phyloP scores from a whole-genome alignment of 805 yeast species.

The Candida awuae region DNA sequence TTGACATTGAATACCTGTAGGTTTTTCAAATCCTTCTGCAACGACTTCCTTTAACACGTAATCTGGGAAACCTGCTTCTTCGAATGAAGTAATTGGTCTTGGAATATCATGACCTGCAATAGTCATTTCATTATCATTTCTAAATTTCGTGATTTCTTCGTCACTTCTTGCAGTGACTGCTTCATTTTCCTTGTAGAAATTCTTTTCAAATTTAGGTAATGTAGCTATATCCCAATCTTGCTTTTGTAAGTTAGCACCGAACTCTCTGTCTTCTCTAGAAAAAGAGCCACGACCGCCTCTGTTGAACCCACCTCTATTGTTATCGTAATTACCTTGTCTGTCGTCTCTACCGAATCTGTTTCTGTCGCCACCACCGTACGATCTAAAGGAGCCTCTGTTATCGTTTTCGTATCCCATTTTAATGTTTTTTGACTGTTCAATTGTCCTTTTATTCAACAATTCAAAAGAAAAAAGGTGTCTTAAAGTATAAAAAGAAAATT shows the following conservation, averaged over 20 bases:
- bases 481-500: slow-evolving; percentile 5
- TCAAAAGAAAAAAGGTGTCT: neutral
- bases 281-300: slow-evolving; percentile 31
- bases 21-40: slow-evolving; percentile 85
- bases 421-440: neutral
- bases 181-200: slow-evolving; percentile 85
- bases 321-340: slow-evolving; percentile 26
- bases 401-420: slow-evolving; percentile 38
- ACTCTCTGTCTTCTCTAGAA: slow-evolving; percentile 35
- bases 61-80: slow-evolving; percentile 97
- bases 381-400: slow-evolving; percentile 27
- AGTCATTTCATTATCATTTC: slow-evolving; percentile 81
- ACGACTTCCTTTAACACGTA: slow-evolving; percentile 85
- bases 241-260: slow-evolving; percentile 50
- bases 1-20: slow-evolving; percentile 97
- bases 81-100: slow-evolving; percentile 85
- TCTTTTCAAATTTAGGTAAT: slow-evolving; percentile 87
- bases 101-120: slow-evolving; percentile 80
- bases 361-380: slow-evolving; percentile 34
- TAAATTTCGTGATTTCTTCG: slow-evolving; percentile 63
- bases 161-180: slow-evolving; percentile 68
- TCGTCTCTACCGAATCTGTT: slow-evolving; percentile 31
- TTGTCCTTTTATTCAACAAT: neutral
- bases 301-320: slow-evolving; percentile 27
- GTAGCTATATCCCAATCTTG: slow-evolving; percentile 77